These are phyloP conservation scores for Mortierella alpina DNA, from an alignment of 192 early-diverging fungal genomes.

Conservation along the genomic window DNA sequence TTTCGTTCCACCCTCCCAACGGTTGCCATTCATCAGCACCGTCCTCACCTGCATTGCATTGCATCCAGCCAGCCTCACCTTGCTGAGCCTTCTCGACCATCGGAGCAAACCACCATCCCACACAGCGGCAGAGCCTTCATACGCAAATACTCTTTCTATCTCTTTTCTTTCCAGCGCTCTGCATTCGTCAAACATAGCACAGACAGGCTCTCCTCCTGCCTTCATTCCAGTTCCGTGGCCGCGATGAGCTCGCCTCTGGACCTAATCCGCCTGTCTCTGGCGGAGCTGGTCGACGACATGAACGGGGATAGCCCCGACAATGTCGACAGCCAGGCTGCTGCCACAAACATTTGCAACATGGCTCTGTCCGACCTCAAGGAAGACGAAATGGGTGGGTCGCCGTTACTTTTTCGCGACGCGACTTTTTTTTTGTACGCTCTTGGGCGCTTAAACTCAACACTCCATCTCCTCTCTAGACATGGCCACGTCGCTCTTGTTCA, in stretches of 20 bases:
- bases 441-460: neutral
- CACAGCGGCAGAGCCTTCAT: no score
- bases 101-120: no score
- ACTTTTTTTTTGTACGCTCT: neutral
- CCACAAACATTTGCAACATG: slow-evolving; percentile 51
- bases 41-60: no score
- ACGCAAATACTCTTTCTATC: no score
- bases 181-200: no score
- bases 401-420: neutral
- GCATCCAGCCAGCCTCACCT: no score
- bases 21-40: no score
- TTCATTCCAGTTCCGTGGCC: neutral
- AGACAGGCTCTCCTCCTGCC: no score
- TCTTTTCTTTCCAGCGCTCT: no score
- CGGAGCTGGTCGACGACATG: slow-evolving; percentile 50
- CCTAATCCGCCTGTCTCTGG: slow-evolving; percentile 46
- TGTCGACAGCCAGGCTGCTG: slow-evolving; percentile 45
- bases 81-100: no score
- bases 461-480: slow-evolving; percentile 45
- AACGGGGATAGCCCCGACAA: slow-evolving; percentile 38
- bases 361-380: slow-evolving; percentile 28
- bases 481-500: slow-evolving; percentile 56
- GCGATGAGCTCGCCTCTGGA: slow-evolving; percentile 42
- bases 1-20: no score
- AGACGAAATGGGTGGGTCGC: slow-evolving; percentile 26